phyloP scores from a whole-genome alignment of 805 yeast genomes.

The Candida ulmi region DNA sequence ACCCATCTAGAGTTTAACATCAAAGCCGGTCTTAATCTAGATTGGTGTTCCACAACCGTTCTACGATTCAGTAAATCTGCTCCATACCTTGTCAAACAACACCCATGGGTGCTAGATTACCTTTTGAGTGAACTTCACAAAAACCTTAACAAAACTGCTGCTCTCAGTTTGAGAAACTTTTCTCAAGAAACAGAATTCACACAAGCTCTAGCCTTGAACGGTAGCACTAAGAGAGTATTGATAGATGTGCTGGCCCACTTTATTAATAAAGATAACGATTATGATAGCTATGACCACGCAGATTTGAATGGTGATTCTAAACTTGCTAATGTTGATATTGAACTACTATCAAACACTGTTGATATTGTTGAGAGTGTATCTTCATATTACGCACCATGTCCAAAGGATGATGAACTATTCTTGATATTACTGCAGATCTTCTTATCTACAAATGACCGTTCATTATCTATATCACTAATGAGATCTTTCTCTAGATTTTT shows the following conservation, averaged over 20 bases:
- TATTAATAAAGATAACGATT: slow-evolving; percentile 15
- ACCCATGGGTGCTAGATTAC: slow-evolving; percentile 21
- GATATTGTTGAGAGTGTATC: slow-evolving; percentile 84
- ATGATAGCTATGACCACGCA: slow-evolving; percentile 19
- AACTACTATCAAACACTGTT: slow-evolving; percentile 57
- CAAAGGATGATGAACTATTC: slow-evolving; percentile 65
- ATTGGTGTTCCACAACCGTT: slow-evolving; percentile 22
- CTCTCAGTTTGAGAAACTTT: slow-evolving; percentile 67
- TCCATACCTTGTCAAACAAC: slow-evolving; percentile 12
- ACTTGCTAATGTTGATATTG: slow-evolving; percentile 34
- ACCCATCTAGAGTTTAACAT: slow-evolving; percentile 20
- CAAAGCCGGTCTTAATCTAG: slow-evolving; percentile 16
- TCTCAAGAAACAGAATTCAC: slow-evolving; percentile 83
- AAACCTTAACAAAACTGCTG: slow-evolving; percentile 18
- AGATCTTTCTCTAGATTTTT: slow-evolving; percentile 77
- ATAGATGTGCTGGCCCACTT: slow-evolving; percentile 33
- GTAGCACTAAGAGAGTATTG: slow-evolving; percentile 40
- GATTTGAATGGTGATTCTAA: slow-evolving; percentile 14
- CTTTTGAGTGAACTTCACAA: slow-evolving; percentile 13
- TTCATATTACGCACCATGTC: slow-evolving; percentile 73
- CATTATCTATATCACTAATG: slow-evolving; percentile 59
- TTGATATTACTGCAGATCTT: slow-evolving; percentile 47
- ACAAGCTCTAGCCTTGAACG: slow-evolving; percentile 59
- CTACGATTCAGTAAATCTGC: slow-evolving; percentile 18
- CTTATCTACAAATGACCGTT: slow-evolving; percentile 54